Evolutionary conservation across 306 rosid species (phyloP), one percentile per base, ranked within the genome.

Genomic region (Herpetospermum pedunculosum): DNA sequence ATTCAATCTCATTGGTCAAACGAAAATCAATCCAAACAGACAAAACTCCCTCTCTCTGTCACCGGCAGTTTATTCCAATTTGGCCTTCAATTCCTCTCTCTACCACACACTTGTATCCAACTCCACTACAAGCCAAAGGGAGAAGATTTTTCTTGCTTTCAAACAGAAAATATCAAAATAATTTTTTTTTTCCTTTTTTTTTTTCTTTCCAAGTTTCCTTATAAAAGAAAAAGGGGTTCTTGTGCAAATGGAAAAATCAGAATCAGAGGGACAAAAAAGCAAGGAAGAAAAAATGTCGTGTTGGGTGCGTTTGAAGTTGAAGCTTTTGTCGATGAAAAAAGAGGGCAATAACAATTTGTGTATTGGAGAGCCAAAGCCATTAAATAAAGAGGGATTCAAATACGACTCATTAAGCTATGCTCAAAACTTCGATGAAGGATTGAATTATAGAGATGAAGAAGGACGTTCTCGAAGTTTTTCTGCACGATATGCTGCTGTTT

Each of bases 361-460:
- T 6, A 40, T 65, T 18, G n/a, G 35, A 6, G 46, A 65, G 35
- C 12, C 10, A 23, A 65, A 13, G 3, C 5, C 32, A 41, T 41
- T 8, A 7, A 68, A 65, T 14, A 68, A 60, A 18, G 84, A 82
- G 37, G 80, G 87, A 4, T 92, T 86, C 59, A 70, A 79, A 34
- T 92, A 87, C 75, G 97, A 89, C 78, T 86, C 90, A 63, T 18
- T 81, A 72, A 89, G 97, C 88, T 89, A 92, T 68, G 85, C 96
- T 28, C 89, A 86, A 59, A 92, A 92, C 64, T 92, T 92, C 32
- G 96, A 89, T 18, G 93, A 89, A 1, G 93, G 97, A 16, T 79
- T 75, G 48, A 71, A 75, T 25, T 83, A 83, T 47, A 82, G 74
- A 1, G 84, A 75, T 3, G 84, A 79, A 59, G 88, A 80, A 4